Conservation (phyloP, 2,329 filamentous ascomycete genomes). For the Pseudogymnoascus verrucosus region DNA sequence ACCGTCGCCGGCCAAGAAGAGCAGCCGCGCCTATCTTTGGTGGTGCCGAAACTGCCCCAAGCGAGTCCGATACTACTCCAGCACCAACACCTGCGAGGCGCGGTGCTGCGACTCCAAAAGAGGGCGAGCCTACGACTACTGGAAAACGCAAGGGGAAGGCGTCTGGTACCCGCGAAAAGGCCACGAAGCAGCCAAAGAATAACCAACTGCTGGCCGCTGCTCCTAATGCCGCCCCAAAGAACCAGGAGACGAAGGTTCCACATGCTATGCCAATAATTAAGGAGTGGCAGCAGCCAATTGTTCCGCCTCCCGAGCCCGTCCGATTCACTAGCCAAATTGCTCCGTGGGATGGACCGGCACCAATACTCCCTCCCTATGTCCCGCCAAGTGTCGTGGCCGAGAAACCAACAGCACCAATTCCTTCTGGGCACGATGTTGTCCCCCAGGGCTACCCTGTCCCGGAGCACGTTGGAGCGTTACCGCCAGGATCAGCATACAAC, state of each 20-base stretch:
- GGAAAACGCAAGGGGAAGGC: constrained; percentile 30
- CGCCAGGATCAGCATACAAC: neutral
- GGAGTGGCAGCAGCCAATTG: constrained; percentile 17
- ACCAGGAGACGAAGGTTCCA: neutral
- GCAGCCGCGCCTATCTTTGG: constrained; percentile 66
- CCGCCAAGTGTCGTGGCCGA: constrained; percentile 19
- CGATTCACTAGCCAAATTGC: constrained; percentile 12
- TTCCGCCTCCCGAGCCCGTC: neutral
- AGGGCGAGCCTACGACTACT: constrained; percentile 31
- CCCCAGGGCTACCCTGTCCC: constrained; percentile 17
- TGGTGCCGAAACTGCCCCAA: constrained; percentile 51
- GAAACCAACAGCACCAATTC: constrained; percentile 15
- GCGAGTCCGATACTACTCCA: constrained; percentile 54
- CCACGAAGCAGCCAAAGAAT: constrained; percentile 24
- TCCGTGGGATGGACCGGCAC: constrained; percentile 19
- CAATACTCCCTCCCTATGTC: constrained; percentile 14
- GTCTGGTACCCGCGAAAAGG: constrained; percentile 22
- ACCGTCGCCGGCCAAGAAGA: constrained; percentile 52
- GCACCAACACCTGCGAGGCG: constrained; percentile 49
- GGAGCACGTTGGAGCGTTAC: constrained; percentile 19
- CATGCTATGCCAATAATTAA: neutral
- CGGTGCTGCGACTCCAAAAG: constrained; percentile 36
- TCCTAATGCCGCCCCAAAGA: constrained; percentile 13
- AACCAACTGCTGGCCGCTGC: constrained; percentile 26
- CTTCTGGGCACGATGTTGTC: constrained; percentile 15